Conservation (phyloP, 2,329 filamentous ascomycete genomes). For the Neofusicoccum umdonicola region DNA sequence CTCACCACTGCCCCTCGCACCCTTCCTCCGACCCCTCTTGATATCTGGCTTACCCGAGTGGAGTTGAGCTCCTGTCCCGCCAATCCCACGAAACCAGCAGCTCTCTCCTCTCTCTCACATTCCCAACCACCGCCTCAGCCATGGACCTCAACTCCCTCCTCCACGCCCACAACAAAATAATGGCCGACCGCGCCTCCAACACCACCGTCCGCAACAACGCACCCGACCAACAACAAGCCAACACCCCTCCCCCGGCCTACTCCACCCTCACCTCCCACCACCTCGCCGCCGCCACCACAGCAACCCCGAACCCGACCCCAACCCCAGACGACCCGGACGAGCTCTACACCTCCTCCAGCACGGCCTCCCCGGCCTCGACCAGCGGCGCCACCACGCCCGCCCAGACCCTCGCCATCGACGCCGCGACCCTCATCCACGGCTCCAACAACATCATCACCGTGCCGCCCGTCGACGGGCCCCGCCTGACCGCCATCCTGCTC, state of each 20-base stretch:
- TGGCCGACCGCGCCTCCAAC: neutral
- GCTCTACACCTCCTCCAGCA: neutral
- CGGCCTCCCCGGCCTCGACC: neutral
- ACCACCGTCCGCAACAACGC: neutral
- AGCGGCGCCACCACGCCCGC: neutral
- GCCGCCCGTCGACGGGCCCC: conserved; percentile 40
- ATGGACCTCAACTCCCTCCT: conserved; percentile 13
- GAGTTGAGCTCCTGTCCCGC: neutral
- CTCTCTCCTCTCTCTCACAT: neutral
- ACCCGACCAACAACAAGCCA: neutral
- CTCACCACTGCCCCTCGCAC: neutral
- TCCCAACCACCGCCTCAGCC: neutral
- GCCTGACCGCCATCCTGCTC: conserved; percentile 47
- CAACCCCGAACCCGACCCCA: neutral
- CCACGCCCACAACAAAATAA: conserved; percentile 14
- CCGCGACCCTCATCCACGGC: conserved; percentile 47
- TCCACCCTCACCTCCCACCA: neutral
- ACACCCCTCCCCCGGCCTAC: neutral
- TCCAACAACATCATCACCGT: conserved; percentile 52
- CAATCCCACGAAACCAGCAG: neutral
- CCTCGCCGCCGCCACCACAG: neutral
- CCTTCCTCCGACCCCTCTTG: neutral
- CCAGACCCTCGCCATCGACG: conserved; percentile 47
- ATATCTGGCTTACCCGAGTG: neutral
- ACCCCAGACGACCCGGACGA: neutral